A percentile compares a stretch with the other conserved stretches of the same genome.
Conservation (phyloP, 805 yeast species). For the Maudiozyma saulgeensis region DNA sequence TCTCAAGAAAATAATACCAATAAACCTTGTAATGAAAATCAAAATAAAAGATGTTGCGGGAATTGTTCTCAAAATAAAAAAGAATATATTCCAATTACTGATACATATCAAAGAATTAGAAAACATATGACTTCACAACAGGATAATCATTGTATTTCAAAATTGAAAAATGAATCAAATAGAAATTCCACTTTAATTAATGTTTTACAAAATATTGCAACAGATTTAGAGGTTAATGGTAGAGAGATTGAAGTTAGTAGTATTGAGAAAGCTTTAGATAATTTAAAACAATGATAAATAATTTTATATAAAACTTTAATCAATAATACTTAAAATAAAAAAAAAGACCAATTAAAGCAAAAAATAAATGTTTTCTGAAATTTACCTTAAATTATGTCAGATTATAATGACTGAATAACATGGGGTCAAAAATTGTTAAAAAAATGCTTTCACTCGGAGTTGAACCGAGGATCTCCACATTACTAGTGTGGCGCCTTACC, state of each 20-base stretch:
- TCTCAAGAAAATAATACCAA: neutral
- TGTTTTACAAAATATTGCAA: slow-evolving; percentile 3
- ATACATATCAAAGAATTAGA: slow-evolving; percentile 79
- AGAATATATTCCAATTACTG: slow-evolving; percentile 71
- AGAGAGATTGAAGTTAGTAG: slow-evolving; percentile 1
- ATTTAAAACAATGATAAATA: neutral
- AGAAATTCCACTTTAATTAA: slow-evolving; percentile 1
- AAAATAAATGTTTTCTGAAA: too few relatives aligned
- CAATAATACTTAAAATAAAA: too few relatives aligned
- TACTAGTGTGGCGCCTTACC: slow-evolving; percentile 88
- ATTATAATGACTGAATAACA: neutral
- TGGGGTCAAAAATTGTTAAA: slow-evolving; percentile 5
- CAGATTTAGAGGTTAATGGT: slow-evolving; percentile 1
- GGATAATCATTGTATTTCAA: neutral
- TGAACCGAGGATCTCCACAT: slow-evolving; percentile 80
- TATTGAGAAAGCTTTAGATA: slow-evolving; percentile 1
- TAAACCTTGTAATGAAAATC: neutral
- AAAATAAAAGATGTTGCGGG: neutral
- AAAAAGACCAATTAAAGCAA: too few relatives aligned
- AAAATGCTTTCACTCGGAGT: slow-evolving; percentile 59
- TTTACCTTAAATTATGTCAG: too few relatives aligned
- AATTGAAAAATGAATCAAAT: neutral
- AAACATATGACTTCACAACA: slow-evolving; percentile 44
- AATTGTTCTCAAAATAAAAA: neutral
- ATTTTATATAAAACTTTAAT: neutral